Conservation (phyloP, 139 green algal genomes). For the Ostreobium quekettii region DNA sequence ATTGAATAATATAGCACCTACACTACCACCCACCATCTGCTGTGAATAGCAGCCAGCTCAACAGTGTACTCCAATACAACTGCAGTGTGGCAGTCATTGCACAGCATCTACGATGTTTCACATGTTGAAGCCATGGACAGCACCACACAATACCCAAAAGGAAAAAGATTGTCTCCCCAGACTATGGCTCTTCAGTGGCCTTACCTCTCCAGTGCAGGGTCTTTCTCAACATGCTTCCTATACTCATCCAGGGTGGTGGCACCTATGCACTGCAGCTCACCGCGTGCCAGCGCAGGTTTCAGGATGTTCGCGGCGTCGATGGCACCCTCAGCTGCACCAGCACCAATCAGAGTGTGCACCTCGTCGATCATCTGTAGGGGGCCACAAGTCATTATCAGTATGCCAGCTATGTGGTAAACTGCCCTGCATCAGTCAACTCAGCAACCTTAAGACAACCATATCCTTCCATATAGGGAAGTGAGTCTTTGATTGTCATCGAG, state of each 20-base stretch:
- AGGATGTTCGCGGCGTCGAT: slow-evolving; percentile 99
- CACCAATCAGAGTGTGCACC: slow-evolving; percentile 97
- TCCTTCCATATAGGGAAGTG: too few species aligned
- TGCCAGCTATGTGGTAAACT: too few species aligned
- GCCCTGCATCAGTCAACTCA: too few species aligned
- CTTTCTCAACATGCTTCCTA: slow-evolving; percentile 99
- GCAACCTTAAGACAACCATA: too few species aligned
- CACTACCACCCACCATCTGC: too few species aligned
- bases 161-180: too few species aligned
- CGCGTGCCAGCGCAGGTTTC: slow-evolving; percentile 94
- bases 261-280: slow-evolving; percentile 98
- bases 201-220: slow-evolving; percentile 90
- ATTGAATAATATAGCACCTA: too few species aligned
- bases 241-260: slow-evolving; percentile 99
- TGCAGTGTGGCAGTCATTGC: too few species aligned
- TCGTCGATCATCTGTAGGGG: slow-evolving; percentile 74
- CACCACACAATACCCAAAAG: not conserved
- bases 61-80: too few species aligned
- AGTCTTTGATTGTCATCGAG: too few species aligned
- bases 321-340: slow-evolving; percentile 93
- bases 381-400: too few species aligned
- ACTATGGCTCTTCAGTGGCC: not conserved
- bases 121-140: slow-evolving; percentile 23
- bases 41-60: too few species aligned
- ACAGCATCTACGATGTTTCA: slow-evolving; percentile 4